Evolutionary conservation across 176 grass and related monocot species (phyloP).

Genomic region (Otatea glauca): DNA sequence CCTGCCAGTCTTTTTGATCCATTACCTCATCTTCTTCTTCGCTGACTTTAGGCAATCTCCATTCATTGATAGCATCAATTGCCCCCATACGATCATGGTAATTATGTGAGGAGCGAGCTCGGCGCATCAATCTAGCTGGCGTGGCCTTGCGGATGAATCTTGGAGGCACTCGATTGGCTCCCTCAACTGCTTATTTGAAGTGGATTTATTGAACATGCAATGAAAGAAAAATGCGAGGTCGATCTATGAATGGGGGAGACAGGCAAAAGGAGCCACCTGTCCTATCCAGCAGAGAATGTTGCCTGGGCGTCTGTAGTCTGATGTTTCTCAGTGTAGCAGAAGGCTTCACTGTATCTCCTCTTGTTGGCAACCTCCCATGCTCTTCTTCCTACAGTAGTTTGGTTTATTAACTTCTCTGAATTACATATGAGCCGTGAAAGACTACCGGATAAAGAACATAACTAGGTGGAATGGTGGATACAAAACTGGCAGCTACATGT

Average conservation of each 20-base stretch:
- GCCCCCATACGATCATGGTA: conserved; percentile 38
- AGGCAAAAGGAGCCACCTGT: conserved; percentile 46
- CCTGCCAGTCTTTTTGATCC: conserved; percentile 54
- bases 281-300: conserved; percentile 43
- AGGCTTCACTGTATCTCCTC: conserved; percentile 50
- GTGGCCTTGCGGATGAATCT: conserved; percentile 54
- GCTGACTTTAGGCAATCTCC: conserved; percentile 65
- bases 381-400: conserved; percentile 47
- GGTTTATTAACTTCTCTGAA: background rate
- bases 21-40: conserved; percentile 50
- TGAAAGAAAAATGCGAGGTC: conserved; percentile 17
- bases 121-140: conserved; percentile 50
- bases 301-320: conserved; percentile 50
- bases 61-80: conserved; percentile 56
- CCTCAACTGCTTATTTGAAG: conserved; percentile 45
- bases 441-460: conserved; percentile 26
- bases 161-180: conserved; percentile 45
- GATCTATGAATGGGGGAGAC: conserved; percentile 12
- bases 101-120: conserved; percentile 51
- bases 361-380: conserved; percentile 38
- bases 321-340: conserved; percentile 47
- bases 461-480: background rate
- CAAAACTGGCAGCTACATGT: conserved; percentile 12
- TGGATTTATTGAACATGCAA: conserved; percentile 18
- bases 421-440: conserved; percentile 12